Evolutionary conservation across 108 stramenopile species (phyloP), one percentile per base, ranked within the genome.

Genomic region (Fistulifera solaris): DNA sequence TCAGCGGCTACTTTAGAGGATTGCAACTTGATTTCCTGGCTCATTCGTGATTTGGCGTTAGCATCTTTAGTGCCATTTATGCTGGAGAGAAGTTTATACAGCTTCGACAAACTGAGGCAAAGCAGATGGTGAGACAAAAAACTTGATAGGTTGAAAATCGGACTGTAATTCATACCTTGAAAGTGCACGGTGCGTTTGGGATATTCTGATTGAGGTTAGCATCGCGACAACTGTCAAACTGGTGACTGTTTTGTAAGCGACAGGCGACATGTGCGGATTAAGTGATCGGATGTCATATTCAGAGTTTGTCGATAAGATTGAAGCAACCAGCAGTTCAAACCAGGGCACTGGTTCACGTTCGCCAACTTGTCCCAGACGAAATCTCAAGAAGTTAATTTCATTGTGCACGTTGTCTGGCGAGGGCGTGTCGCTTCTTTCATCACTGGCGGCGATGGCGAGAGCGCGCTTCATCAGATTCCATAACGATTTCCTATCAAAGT

Each of bases 311-410:
- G 89, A 91, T 12, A 94, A 71, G 56, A 90, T 87, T 3, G 89
- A 87, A 22, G 93, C 88, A 2, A 94, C 93, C 31, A 94, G 73
- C 13, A 86, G 67, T 62, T 93, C 91, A 61, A 93, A 93, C 86
- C 86, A 93, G 4, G 82, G 81, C 16, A 83, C 71, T 22, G 91
- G 91, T 47, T 93, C 91, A 35, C 81, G 58, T 68, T 93, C 91
- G 43, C 85, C 84, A 17, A 81, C 76, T 64, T 93, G 91, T n/a
- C 91, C 91, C 15, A 93, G 78, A 11, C 91, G 65, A 45, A 93
- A 93, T 38, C 71, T 65, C 44, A 88, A 59, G 57, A 88, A 93
- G 40, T 88, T 86, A 54, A 85, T 80, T 58, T 93, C 91, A 26
- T 71, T 76, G 39, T 64, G 49, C 2, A 64, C 58, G 54, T 86